Evolutionary conservation across 2,329 filamentous ascomycete genomes (phyloP), one percentile per base, ranked within the genome.

Genomic region (Clarireedia homoeocarpa): DNA sequence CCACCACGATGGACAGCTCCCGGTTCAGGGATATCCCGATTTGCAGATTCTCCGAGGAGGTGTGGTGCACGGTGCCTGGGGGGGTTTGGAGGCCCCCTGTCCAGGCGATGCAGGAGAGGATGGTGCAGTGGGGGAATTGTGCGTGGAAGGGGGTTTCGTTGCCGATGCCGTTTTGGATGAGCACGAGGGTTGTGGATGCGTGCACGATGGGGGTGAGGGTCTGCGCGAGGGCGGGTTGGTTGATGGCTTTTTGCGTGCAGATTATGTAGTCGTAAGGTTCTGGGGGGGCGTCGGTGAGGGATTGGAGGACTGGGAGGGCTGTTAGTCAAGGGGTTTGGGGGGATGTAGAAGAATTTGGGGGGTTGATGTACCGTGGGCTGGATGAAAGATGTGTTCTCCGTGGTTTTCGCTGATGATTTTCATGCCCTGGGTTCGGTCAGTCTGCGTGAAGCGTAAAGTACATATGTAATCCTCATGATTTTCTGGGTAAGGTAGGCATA

Each of bases 101-200:
- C 80, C 76, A 80, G 1, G 74, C 77, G 57, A 83, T 80, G 49
- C 75, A 77, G 40, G 77, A 81, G 6, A 84, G 65, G 24, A 85
- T 73, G 0, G 78, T 75, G 23, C 74, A 76, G 0, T 64, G 54
- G 0, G 79, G 79, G 59, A 80, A 84, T 0, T 67, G 67, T 0
- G 63, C 59, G 0, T 68, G 63, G 53, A 82, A 82, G 10, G 79
- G 74, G 6, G 77, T 73, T 63, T 85, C 82, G 54, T 84, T 82
- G 0, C 74, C 76, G 20, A 84, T 76, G 0, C 82, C 82, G 59
- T 84, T 84, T 59, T 85, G 82, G 15, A 83, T 74, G 1, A 85
- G 74, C 5, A 80, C 78, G 39, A 84, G 77, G 0, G 75, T 74
- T 0, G 80, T 83, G 56, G 38, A 71, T 10, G 61, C 63, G 9